Base-by-base conservation (phyloP, 2,329 filamentous ascomycete species). In the Fusarium citri region DNA sequence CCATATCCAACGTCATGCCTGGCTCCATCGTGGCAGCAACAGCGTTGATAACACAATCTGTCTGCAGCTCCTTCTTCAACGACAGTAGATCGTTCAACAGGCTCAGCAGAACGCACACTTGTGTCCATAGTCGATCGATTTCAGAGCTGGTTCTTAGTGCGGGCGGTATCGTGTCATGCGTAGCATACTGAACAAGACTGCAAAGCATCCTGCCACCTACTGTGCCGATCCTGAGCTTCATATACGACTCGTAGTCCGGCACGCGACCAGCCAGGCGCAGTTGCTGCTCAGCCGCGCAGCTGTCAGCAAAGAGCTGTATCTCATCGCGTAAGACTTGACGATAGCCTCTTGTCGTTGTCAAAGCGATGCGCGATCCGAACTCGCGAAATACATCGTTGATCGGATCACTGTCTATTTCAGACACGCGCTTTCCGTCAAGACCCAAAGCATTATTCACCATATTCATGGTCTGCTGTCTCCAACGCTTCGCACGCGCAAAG, bases 11-110 rank as follows among this genome's bases (percentile, higher is more conserved):
- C 2, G 59, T 54, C 46, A 55, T 72, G 9, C 60, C 73, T 30
- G 70, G 63, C 15, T 60, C 41, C 55, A 79, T 59, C 9, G 78
- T 64, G 30, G 74, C 51, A 3, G 76, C 59, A 16, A 80, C 69
- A 25, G 73, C 76, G 37, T 78, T 79, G 55, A 79, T 72, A 25
- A 74, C 67, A 53, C 77, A 76, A 18, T 51, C 69, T 5, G 69
- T 66, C 18, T 50, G 23, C 40, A 80, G 56, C 53, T 79, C 77
- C 64, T 80, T 80, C 53, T 76, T 79, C 28, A 80, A 48, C 1
- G 78, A 80, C 10, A 79, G 50, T 6, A 76, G 34, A 23, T 79
- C 78, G 34, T 79, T 79, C n/a, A 75, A 20, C n/a, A 79, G 46
- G 50, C 70, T 66, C 8, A 76, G 57, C 6, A 76, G 37, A 7